phyloP scores from a whole-genome alignment of 2,329 filamentous ascomycete species.

The Fusarium hainanense region DNA sequence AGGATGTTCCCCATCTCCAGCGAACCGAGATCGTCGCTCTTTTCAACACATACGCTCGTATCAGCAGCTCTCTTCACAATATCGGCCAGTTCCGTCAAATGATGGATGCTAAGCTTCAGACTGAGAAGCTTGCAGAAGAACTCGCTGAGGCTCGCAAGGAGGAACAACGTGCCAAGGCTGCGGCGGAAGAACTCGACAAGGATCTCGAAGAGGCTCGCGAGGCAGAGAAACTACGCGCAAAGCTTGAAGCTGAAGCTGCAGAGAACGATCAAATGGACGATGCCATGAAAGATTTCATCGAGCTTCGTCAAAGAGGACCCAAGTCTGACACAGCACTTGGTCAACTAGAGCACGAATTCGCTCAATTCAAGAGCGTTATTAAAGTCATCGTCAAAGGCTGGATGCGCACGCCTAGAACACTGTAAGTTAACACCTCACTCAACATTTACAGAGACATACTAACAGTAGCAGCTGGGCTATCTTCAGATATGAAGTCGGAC shows the following conservation, averaged over 20 bases:
- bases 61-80: conserved; percentile 82
- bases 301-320: conserved; percentile 49
- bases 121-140: conserved; percentile 44
- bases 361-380: conserved; percentile 69
- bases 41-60: conserved; percentile 91
- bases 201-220: conserved; percentile 52
- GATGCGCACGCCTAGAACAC: conserved; percentile 71
- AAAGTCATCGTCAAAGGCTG: conserved; percentile 77
- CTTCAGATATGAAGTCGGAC: conserved; percentile 56
- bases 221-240: conserved; percentile 33
- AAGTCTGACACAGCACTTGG: conserved; percentile 59
- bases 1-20: conserved; percentile 76
- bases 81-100: conserved; percentile 76
- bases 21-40: conserved; percentile 93
- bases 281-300: conserved; percentile 52
- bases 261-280: conserved; percentile 52
- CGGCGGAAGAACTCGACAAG: conserved; percentile 48
- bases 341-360: conserved; percentile 71
- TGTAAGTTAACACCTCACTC: conserved; percentile 67
- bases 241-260: conserved; percentile 47
- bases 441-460: not conserved
- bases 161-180: conserved; percentile 39
- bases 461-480: conserved; percentile 55
- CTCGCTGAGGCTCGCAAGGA: conserved; percentile 52
- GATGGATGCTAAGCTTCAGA: conserved; percentile 51